A percentile compares a stretch with the other conserved stretches of the same genome.
These are phyloP conservation scores for Rhipidocladum racemiflorum DNA, from an alignment of 176 grass and related monocot genomes.

Conservation along the genomic window DNA sequence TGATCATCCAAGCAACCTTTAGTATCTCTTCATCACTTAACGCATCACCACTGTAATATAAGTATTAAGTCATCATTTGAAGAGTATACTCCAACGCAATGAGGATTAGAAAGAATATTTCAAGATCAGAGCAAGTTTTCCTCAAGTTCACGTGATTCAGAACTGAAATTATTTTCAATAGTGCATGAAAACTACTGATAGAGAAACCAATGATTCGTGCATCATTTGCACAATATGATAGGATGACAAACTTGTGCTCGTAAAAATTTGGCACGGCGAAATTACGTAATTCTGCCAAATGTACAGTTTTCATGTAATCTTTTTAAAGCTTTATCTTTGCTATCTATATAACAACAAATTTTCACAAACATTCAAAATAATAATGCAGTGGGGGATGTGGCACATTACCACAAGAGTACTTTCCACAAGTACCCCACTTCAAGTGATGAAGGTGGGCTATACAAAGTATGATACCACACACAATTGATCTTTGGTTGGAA, in stretches of 20 bases:
- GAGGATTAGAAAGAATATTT: conserved; percentile 24
- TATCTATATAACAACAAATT: background rate
- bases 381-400: no score
- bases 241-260: background rate
- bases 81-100: background rate
- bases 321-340: background rate
- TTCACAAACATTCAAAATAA: background rate
- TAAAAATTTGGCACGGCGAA: background rate
- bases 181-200: background rate
- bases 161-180: background rate
- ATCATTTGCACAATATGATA: background rate
- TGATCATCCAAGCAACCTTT: conserved; percentile 87
- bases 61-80: conserved; percentile 12
- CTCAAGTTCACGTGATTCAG: background rate
- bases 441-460: background rate
- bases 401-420: background rate
- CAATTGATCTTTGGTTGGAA: no score
- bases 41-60: conserved; percentile 60
- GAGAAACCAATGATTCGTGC: background rate
- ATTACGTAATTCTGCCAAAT: background rate
- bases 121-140: conserved; percentile 8
- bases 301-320: background rate
- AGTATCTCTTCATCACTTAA: conserved; percentile 59
- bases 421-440: background rate
- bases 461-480: no score